These are phyloP conservation scores for Tulasnella calospora DNA, from an alignment of 768 basidiomycete genomes.

Conservation along the genomic window DNA sequence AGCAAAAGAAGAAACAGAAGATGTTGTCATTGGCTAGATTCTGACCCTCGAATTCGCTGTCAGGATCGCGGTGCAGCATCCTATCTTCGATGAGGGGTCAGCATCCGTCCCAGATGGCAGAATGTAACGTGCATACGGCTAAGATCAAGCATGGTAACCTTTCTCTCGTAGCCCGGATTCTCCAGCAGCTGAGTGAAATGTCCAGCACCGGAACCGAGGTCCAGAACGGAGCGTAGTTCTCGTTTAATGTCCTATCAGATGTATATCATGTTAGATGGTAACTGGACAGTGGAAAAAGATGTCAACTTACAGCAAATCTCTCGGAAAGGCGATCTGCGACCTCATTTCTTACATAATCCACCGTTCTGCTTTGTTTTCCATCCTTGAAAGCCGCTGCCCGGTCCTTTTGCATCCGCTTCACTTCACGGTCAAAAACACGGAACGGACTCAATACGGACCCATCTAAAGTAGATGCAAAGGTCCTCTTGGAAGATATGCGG, in stretches of 20 bases:
- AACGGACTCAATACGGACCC: slow-evolving; percentile 51
- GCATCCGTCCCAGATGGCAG: neutral
- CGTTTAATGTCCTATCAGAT: slow-evolving; percentile 77
- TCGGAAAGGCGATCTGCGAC: slow-evolving; percentile 89
- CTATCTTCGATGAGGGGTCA: slow-evolving; percentile 45
- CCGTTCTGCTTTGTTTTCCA: slow-evolving; percentile 61
- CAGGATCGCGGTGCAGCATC: slow-evolving; percentile 69
- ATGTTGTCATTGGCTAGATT: neutral
- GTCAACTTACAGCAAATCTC: slow-evolving; percentile 61
- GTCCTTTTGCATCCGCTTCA: slow-evolving; percentile 74
- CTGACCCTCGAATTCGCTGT: slow-evolving; percentile 75
- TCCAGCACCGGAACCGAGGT: slow-evolving; percentile 86
- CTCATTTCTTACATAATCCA: slow-evolving; percentile 89
- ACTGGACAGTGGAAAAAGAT: slow-evolving; percentile 10
- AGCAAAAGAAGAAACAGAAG: slow-evolving; percentile 11
- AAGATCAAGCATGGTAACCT: slow-evolving; percentile 78
- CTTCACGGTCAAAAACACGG: slow-evolving; percentile 79
- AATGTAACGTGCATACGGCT: slow-evolving; percentile 53
- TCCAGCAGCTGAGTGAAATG: slow-evolving; percentile 85
- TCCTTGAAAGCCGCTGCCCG: slow-evolving; percentile 56
- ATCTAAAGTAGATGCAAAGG: slow-evolving; percentile 8
- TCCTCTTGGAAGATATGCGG: neutral
- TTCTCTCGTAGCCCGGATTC: slow-evolving; percentile 52
- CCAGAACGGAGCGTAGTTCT: slow-evolving; percentile 71
- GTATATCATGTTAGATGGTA: neutral